These are phyloP conservation scores for Phytophthora colocasiae DNA, from an alignment of 352 stramenopile genomes.

Conservation along the genomic window DNA sequence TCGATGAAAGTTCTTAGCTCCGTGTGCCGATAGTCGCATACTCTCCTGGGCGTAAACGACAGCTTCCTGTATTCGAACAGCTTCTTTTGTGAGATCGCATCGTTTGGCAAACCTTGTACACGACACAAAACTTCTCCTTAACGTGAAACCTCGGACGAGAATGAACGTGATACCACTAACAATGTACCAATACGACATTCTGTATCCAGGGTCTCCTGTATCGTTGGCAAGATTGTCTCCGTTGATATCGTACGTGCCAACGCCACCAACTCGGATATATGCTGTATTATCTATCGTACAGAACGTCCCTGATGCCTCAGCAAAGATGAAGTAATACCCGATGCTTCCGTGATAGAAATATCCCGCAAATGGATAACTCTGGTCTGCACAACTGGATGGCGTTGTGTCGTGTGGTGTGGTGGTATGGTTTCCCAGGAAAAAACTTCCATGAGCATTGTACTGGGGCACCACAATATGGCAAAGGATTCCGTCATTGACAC, in stretches of 20 bases:
- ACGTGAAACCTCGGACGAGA: slow-evolving; percentile 14
- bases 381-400: slow-evolving; percentile 6
- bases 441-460: slow-evolving; percentile 26
- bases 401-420: background rate
- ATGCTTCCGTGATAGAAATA: slow-evolving; percentile 43
- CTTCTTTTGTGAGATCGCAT: slow-evolving; percentile 16
- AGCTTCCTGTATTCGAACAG: slow-evolving; percentile 25
- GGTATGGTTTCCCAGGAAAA: slow-evolving; percentile 7
- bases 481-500: slow-evolving; percentile 1
- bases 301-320: slow-evolving; percentile 22
- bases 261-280: slow-evolving; percentile 13
- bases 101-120: slow-evolving; percentile 18
- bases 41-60: slow-evolving; percentile 30
- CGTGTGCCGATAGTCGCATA: slow-evolving; percentile 19
- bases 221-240: slow-evolving; percentile 19
- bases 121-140: slow-evolving; percentile 27
- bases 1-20: slow-evolving; percentile 30
- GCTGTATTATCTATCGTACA: slow-evolving; percentile 18
- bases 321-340: slow-evolving; percentile 42
- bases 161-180: slow-evolving; percentile 18
- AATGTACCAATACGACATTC: slow-evolving; percentile 39
- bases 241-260: slow-evolving; percentile 33
- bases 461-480: slow-evolving; percentile 24
- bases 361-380: slow-evolving; percentile 18
- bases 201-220: slow-evolving; percentile 13